phyloP scores from a whole-genome alignment of 108 stramenopile species.

The Fragilariopsis cylindrus region DNA sequence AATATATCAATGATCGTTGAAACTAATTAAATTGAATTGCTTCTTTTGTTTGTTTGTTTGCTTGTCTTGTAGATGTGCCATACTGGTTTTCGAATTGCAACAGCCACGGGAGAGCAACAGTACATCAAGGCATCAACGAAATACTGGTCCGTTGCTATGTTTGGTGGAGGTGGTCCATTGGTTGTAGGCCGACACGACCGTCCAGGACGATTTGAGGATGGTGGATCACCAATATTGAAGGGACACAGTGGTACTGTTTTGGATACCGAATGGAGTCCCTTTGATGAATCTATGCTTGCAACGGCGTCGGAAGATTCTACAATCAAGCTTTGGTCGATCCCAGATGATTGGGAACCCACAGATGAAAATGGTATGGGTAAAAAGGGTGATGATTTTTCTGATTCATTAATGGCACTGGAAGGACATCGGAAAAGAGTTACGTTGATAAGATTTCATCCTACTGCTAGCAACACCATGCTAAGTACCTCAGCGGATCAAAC shows the following conservation, averaged over 20 bases:
- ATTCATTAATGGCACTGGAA: slow-evolving; percentile 83
- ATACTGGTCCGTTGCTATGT: slow-evolving; percentile 95
- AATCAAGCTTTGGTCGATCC: slow-evolving; percentile 97
- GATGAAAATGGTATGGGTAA: slow-evolving; percentile 88
- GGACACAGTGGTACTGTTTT: slow-evolving; percentile 94
- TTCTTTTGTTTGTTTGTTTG: background rate
- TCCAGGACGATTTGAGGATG: slow-evolving; percentile 82
- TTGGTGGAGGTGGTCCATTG: slow-evolving; percentile 94
- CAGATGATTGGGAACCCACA: slow-evolving; percentile 89
- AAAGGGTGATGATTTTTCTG: slow-evolving; percentile 75
- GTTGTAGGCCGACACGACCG: slow-evolving; percentile 85
- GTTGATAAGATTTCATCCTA: slow-evolving; percentile 92
- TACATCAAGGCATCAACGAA: slow-evolving; percentile 99
- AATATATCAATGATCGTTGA: slow-evolving; percentile 1
- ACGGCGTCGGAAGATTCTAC: slow-evolving; percentile 93
- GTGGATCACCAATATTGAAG: slow-evolving; percentile 73
- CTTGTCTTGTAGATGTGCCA: slow-evolving; percentile 55
- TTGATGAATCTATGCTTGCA: slow-evolving; percentile 93
- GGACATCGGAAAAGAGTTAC: slow-evolving; percentile 95
- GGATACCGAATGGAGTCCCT: slow-evolving; percentile 98
- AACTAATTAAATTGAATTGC: background rate
- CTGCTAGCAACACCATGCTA: slow-evolving; percentile 89
- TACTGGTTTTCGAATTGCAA: slow-evolving; percentile 88
- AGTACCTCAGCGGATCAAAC: slow-evolving; percentile 83
- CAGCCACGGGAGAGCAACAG: slow-evolving; percentile 96